A percentile compares a stretch with the other conserved stretches of the same genome.
phyloP scores from a whole-genome alignment of 2,329 filamentous ascomycete species.

The Lasiodiplodia gonubiensis region DNA sequence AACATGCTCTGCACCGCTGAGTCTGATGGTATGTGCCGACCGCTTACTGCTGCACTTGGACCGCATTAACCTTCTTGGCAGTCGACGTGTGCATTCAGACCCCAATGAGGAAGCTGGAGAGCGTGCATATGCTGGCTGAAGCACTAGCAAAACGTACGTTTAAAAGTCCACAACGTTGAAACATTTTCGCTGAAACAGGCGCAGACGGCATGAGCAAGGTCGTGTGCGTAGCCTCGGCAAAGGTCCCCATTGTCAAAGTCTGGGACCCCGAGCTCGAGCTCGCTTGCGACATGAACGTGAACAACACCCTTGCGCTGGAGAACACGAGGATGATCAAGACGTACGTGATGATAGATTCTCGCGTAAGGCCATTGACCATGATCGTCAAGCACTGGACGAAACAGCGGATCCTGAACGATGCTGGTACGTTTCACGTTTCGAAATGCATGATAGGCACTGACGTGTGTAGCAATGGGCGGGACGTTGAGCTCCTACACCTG shows the following conservation, averaged over 20 bases:
- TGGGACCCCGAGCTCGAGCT: slow-evolving; percentile 93
- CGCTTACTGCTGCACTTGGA: slow-evolving; percentile 31
- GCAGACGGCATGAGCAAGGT: slow-evolving; percentile 95
- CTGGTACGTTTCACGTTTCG: slow-evolving; percentile 66
- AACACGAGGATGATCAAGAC: slow-evolving; percentile 98
- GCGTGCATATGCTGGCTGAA: slow-evolving; percentile 88
- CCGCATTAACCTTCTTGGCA: slow-evolving; percentile 49
- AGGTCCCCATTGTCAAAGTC: slow-evolving; percentile 97
- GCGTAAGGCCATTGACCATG: slow-evolving; percentile 92
- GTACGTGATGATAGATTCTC: slow-evolving; percentile 90
- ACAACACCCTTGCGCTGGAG: slow-evolving; percentile 91
- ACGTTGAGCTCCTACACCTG: slow-evolving; percentile 98
- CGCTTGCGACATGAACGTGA: slow-evolving; percentile 98
- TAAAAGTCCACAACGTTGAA: neutral
- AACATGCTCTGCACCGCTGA: slow-evolving; percentile 94
- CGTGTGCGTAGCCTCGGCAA: slow-evolving; percentile 90
- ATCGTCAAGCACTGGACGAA: slow-evolving; percentile 98
- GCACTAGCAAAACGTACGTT: slow-evolving; percentile 81
- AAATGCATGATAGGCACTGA: slow-evolving; percentile 27
- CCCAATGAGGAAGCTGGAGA: slow-evolving; percentile 82
- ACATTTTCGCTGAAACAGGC: slow-evolving; percentile 42
- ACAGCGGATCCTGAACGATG: slow-evolving; percentile 90
- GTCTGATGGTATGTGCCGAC: slow-evolving; percentile 76
- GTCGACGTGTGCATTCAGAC: slow-evolving; percentile 99
- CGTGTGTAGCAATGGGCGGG: slow-evolving; percentile 75